phyloP scores from a whole-genome alignment of 2,329 filamentous ascomycete genomes.

The Kalmusia sp. region DNA sequence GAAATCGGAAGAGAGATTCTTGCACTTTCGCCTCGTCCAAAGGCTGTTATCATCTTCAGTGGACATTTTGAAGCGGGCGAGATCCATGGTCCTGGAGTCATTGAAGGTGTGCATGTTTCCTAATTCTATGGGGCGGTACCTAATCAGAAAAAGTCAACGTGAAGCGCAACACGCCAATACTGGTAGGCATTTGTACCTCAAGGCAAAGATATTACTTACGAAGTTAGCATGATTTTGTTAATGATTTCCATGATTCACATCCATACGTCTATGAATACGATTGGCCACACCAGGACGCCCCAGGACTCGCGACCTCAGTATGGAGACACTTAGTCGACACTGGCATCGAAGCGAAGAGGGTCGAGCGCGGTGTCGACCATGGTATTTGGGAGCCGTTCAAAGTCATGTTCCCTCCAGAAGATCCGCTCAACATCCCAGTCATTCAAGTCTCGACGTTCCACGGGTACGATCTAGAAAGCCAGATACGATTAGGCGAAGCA shows the following conservation, averaged over 20 bases:
- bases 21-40: conserved; percentile 2
- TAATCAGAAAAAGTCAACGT: background rate
- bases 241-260: conserved; percentile 1
- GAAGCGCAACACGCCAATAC: background rate
- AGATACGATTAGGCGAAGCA: conserved; percentile 1
- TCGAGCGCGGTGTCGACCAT: conserved; percentile 5
- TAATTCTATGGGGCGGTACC: background rate
- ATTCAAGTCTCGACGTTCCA: conserved; percentile 8
- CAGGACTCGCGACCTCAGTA: background rate
- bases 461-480: conserved; percentile 3
- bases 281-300: conserved; percentile 1
- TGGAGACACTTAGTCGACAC: conserved; percentile 4
- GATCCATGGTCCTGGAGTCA: conserved; percentile 6
- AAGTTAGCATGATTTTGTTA: background rate
- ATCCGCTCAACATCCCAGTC: background rate
- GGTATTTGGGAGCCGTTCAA: conserved; percentile 7
- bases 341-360: conserved; percentile 1
- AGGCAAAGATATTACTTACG: background rate
- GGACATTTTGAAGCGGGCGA: conserved; percentile 6
- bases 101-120: background rate
- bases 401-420: conserved; percentile 7
- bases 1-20: conserved; percentile 4
- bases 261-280: conserved; percentile 6
- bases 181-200: background rate
- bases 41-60: background rate